Conservation (phyloP, 768 basidiomycete genomes). For the Lentinula detonsa region DNA sequence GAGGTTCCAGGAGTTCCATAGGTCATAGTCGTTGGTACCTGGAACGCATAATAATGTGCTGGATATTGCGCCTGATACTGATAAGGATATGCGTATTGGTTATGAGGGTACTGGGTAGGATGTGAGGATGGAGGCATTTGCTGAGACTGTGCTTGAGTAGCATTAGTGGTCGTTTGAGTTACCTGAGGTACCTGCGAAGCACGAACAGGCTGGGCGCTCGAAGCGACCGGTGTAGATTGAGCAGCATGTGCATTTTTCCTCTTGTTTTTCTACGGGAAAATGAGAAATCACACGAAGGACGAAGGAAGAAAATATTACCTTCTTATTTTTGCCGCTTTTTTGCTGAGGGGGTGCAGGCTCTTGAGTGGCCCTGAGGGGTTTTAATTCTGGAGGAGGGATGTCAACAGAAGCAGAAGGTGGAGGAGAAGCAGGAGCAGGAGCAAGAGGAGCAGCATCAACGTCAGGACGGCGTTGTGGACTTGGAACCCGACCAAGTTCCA, state of each 20-base stretch:
- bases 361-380: conserved; percentile 29
- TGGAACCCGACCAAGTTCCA: conserved; percentile 36
- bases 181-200: conserved; percentile 4
- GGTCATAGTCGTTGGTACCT: neutral
- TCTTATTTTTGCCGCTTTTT: neutral
- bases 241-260: neutral
- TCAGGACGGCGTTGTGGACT: conserved; percentile 15
- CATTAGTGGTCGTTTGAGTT: conserved; percentile 11
- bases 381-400: neutral
- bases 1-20: neutral
- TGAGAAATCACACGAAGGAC: neutral
- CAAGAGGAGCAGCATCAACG: conserved; percentile 27
- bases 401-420: conserved; percentile 62
- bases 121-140: conserved; percentile 22
- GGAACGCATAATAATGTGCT: neutral
- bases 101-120: neutral
- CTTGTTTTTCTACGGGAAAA: neutral
- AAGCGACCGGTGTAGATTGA: conserved; percentile 7
- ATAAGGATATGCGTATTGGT: neutral
- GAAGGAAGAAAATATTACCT: neutral
- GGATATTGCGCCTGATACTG: neutral
- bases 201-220: conserved; percentile 6
- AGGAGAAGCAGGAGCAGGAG: conserved; percentile 39
- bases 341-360: neutral
- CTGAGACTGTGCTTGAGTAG: conserved; percentile 5